Evolutionary conservation across 495 filamentous ascomycete genomes (phyloP), one percentile per base, ranked within the genome.

Genomic region (Delitschia confertaspora): DNA sequence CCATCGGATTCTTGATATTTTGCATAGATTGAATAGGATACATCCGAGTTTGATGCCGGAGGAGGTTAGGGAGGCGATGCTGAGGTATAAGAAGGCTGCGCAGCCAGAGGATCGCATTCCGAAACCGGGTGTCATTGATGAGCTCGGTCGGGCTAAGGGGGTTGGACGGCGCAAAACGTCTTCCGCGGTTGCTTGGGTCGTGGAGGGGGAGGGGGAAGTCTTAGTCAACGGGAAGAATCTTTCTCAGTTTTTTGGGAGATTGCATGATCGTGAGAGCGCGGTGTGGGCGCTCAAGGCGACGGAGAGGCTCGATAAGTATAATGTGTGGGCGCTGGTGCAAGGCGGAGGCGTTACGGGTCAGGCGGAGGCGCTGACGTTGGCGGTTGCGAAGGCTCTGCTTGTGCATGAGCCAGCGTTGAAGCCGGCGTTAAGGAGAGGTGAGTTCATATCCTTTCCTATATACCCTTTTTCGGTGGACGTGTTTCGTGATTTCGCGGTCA

Each of bases 261-360:
- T 96, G 31, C 88, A 96, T 64, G 91, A 99, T 60, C 78, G 91
- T 18, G 93, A 96, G 67, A 95, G 86, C 56, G 91, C 83, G 0
- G 66, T 93, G 6, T 96, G 89, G 89, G 76, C 93, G 3, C 62
- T 96, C 55, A 81, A 86, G 48, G 74, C 75, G 33, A 89, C 88
- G 23, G 67, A 78, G n/a, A 70, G 91, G 40, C 60, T 93, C 44
- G 87, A 93, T 64, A 95, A 93, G 64, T 99, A 99, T 67, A 99
- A 99, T 60, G 84, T 94, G 9, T 99, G 83, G 82, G 85, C 79
- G 39, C 68, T 78, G 8, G 83, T 87, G 3, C 69, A 66, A 27
- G 91, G 91, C 25, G 91, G 91, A 43, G 91, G 91, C 51, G 79
- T 78, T 18, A 99, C 91, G 7, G 91, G 91, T 3, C 91, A 99